These are phyloP conservation scores for Fraxinus sp. DNA, from an alignment of 305 asterid genomes.

Conservation along the genomic window DNA sequence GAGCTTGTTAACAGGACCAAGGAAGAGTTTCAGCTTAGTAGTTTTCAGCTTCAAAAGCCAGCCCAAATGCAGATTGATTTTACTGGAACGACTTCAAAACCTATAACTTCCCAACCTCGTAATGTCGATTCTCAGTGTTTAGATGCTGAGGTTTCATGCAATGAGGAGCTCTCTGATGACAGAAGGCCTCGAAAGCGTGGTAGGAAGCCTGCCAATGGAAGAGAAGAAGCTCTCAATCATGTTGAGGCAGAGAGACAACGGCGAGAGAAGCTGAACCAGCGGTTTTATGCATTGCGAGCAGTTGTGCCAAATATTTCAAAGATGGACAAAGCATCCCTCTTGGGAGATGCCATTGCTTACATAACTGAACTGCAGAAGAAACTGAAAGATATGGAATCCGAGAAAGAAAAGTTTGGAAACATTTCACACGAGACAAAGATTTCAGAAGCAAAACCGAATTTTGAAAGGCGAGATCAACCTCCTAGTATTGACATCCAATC, in stretches of 20 bases:
- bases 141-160: conserved; percentile 54
- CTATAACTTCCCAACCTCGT: conserved; percentile 28
- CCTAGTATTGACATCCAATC: conserved; percentile 47
- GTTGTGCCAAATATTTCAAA: conserved; percentile 77
- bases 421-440: no score
- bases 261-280: conserved; percentile 73
- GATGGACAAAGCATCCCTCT: conserved; percentile 78
- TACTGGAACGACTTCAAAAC: conserved; percentile 44
- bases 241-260: conserved; percentile 85
- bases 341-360: conserved; percentile 69
- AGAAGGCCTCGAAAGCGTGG: conserved; percentile 77
- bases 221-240: conserved; percentile 76
- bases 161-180: conserved; percentile 51
- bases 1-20: background rate
- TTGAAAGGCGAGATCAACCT: conserved; percentile 22
- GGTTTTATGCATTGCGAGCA: conserved; percentile 73
- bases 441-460: conserved; percentile 34
- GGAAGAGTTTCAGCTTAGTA: conserved; percentile 29
- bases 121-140: conserved; percentile 62
- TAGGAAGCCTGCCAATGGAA: conserved; percentile 71
- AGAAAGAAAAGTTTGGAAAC: conserved; percentile 33
- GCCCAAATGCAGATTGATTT: conserved; percentile 72
- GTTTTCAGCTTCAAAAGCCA: conserved; percentile 48
- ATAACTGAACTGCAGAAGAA: conserved; percentile 78
- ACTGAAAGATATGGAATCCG: conserved; percentile 59